These are phyloP conservation scores for Ophioceras dolichostomum DNA, from an alignment of 2,329 filamentous ascomycete genomes.

Conservation along the genomic window DNA sequence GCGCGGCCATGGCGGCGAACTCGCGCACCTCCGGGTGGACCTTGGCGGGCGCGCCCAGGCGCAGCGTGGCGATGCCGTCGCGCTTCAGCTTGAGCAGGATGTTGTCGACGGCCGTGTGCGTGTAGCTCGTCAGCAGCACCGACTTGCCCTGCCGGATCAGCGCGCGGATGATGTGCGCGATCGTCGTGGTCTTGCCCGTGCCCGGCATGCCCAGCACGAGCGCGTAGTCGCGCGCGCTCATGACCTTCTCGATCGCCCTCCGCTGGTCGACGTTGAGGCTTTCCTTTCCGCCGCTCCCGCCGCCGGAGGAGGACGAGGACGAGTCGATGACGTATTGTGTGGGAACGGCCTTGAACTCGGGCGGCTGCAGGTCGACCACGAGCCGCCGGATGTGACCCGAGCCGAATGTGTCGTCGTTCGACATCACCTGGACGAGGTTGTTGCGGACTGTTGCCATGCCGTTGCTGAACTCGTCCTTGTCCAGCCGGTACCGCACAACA, in stretches of 20 bases:
- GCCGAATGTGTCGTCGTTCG: conserved; percentile 58
- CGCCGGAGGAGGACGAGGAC: conserved; percentile 32
- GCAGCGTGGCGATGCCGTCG: conserved; percentile 60
- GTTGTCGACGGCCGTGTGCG: conserved; percentile 95
- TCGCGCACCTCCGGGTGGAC: conserved; percentile 78
- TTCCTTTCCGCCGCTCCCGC: conserved; percentile 23
- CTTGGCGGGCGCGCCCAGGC: conserved; percentile 76
- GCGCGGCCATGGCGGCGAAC: conserved; percentile 69
- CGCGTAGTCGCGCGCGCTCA: conserved; percentile 90
- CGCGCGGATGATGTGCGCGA: conserved; percentile 90
- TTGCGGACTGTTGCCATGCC: conserved; percentile 93
- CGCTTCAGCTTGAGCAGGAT: conserved; percentile 84
- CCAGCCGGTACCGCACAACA: conserved; percentile 65
- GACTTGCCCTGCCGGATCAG: conserved; percentile 83
- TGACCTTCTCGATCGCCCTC: conserved; percentile 82
- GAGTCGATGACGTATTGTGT: conserved; percentile 54
- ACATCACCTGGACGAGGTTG: conserved; percentile 88
- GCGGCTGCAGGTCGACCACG: conserved; percentile 64
- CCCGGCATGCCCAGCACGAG: conserved; percentile 98
- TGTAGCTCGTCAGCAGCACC: conserved; percentile 88
- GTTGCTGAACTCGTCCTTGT: conserved; percentile 98
- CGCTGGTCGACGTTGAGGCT: conserved; percentile 80
- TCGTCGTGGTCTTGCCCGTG: conserved; percentile 96
- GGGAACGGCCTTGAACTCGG: conserved; percentile 56
- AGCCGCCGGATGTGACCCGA: conserved; percentile 63